A percentile compares a stretch with the other conserved stretches of the same genome.
These are phyloP conservation scores for Euphorbia tirucalli DNA, from an alignment of 345 rosid species.

Conservation along the genomic window DNA sequence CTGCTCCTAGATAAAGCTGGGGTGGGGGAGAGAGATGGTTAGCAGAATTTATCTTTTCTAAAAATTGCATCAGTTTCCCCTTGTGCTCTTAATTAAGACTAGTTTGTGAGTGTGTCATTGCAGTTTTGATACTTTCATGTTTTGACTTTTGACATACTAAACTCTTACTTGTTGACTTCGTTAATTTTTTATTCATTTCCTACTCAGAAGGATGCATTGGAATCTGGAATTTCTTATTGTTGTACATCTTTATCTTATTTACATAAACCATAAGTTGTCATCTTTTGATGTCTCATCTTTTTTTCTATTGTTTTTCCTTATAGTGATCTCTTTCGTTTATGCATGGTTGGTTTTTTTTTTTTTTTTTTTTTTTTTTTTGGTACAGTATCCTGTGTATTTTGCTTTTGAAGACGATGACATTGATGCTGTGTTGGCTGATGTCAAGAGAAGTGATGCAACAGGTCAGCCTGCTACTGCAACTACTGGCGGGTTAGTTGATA, in stretches of 20 bases:
- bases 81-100: neutral
- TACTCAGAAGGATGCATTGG: neutral
- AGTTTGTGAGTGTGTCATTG: neutral
- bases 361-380: constrained; percentile 14
- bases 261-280: neutral
- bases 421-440: constrained; percentile 69
- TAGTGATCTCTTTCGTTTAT: neutral
- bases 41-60: neutral
- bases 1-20: neutral
- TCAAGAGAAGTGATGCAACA: constrained; percentile 75
- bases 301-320: neutral
- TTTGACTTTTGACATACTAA: neutral
- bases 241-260: neutral
- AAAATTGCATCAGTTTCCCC: neutral
- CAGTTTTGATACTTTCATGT: neutral
- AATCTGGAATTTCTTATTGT: too few relatives aligned
- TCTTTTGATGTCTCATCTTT: neutral
- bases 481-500: constrained; percentile 85
- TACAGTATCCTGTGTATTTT: constrained; percentile 93
- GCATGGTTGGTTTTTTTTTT: too few relatives aligned
- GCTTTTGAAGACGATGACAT: constrained; percentile 90
- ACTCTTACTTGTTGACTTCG: neutral
- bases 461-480: constrained; percentile 98
- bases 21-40: neutral
- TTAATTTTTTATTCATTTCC: neutral